Percentiles rank a stretch among this genome's conserved stretches.
Evolutionary conservation across 2,329 filamentous ascomycete species (phyloP).

Genomic region (Diaporthe sp.): DNA sequence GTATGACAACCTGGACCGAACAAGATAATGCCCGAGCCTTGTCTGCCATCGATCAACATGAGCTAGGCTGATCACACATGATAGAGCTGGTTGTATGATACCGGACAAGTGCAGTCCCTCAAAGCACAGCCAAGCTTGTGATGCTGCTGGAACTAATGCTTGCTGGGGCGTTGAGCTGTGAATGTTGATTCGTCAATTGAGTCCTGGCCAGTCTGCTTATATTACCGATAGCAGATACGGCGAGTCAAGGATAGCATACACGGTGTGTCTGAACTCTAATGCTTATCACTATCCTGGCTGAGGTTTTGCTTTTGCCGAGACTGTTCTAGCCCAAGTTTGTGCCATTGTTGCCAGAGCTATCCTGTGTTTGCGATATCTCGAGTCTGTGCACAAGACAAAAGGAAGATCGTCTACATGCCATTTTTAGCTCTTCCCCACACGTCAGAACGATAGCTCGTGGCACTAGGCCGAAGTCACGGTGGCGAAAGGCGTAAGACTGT

Average conservation of each 20-base stretch:
- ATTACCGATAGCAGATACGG: background rate
- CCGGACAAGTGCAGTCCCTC: background rate
- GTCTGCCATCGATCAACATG: background rate
- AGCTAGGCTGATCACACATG: background rate
- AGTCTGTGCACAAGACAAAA: background rate
- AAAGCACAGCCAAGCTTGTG: background rate
- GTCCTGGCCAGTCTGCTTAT: background rate
- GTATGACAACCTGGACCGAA: background rate
- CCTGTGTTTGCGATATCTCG: background rate
- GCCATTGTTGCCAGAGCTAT: background rate
- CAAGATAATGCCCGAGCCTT: background rate
- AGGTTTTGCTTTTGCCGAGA: background rate
- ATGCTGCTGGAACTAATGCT: background rate
- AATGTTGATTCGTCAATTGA: background rate
- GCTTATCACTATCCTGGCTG: background rate
- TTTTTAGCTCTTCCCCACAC: slow-evolving; percentile 16
- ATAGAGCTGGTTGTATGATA: background rate
- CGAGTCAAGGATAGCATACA: background rate
- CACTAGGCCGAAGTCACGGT: background rate
- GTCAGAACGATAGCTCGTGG: background rate
- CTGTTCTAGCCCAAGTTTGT: background rate
- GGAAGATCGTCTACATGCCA: background rate
- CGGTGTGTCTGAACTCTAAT: background rate
- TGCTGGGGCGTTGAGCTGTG: background rate
- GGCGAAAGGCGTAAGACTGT: background rate